Conservation (phyloP, 2,329 filamentous ascomycete genomes). For the Xylariales sp. region DNA sequence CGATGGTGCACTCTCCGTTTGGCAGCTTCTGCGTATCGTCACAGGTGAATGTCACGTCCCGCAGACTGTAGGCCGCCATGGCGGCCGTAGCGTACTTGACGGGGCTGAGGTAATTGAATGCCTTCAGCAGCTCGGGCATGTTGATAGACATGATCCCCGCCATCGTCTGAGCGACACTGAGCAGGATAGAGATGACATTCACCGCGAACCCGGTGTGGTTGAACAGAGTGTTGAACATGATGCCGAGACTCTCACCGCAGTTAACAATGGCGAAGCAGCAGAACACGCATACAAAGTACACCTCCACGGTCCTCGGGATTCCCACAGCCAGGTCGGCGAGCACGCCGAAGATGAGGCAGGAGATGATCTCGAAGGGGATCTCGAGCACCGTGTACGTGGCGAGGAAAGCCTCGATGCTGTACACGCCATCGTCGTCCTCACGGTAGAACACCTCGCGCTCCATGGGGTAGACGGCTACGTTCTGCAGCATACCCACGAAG, state of each 20-base stretch:
- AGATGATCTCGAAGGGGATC: slow-evolving; percentile 65
- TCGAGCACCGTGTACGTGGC: slow-evolving; percentile 67
- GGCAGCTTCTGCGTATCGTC: slow-evolving; percentile 53
- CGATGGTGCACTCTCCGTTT: slow-evolving; percentile 59
- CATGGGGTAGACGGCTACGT: slow-evolving; percentile 67
- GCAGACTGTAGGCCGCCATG: slow-evolving; percentile 61
- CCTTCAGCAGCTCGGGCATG: slow-evolving; percentile 62
- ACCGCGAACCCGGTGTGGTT: slow-evolving; percentile 71
- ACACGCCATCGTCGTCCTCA: slow-evolving; percentile 70
- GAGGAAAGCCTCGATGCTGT: slow-evolving; percentile 67
- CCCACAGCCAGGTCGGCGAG: slow-evolving; percentile 62
- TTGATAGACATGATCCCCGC: slow-evolving; percentile 66
- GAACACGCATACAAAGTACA: slow-evolving; percentile 66
- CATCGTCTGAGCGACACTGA: slow-evolving; percentile 69
- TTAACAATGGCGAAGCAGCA: slow-evolving; percentile 69
- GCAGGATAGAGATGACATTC: slow-evolving; percentile 65
- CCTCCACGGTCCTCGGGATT: slow-evolving; percentile 54
- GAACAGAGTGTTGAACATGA: slow-evolving; percentile 77
- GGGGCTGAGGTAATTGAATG: slow-evolving; percentile 68
- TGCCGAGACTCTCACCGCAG: slow-evolving; percentile 71
- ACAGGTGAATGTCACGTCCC: slow-evolving; percentile 60
- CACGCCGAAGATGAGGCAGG: slow-evolving; percentile 61
- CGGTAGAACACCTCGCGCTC: slow-evolving; percentile 75
- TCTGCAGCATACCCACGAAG: slow-evolving; percentile 76
- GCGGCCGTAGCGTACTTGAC: slow-evolving; percentile 67